phyloP scores from a whole-genome alignment of 1,284 basidiomycete species.

The Inonotus hispidus region DNA sequence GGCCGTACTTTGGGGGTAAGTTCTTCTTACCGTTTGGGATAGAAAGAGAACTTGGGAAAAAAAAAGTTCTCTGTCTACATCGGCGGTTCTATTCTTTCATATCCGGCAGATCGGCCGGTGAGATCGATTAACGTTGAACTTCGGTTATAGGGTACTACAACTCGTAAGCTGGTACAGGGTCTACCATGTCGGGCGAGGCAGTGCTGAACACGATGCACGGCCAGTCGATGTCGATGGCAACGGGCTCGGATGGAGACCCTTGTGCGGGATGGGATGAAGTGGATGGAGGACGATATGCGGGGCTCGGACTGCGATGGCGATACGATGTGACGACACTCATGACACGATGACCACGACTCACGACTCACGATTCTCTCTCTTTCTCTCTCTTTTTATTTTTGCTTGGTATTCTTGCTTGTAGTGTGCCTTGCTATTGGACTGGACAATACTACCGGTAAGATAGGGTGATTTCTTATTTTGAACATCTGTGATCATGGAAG shows the following conservation, averaged over 20 bases:
- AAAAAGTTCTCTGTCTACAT: constrained; percentile 10
- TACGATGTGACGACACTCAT: constrained; percentile 8
- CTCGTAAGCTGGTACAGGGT: constrained; percentile 5
- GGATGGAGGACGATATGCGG: background rate
- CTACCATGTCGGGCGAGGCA: background rate
- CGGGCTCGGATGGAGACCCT: background rate
- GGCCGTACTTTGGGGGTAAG: constrained; percentile 56
- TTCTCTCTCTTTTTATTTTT: background rate
- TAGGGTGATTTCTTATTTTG: background rate
- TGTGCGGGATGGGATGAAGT: background rate
- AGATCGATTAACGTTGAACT: constrained; percentile 23
- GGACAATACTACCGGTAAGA: background rate
- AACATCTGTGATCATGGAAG: background rate
- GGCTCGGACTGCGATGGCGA: background rate
- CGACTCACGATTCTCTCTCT: background rate
- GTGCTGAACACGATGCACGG: constrained; percentile 1
- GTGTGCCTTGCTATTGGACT: background rate
- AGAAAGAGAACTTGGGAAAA: background rate
- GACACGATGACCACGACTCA: background rate
- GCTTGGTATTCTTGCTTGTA: constrained; percentile 1
- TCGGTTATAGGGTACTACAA: constrained; percentile 27
- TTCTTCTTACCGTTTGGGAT: constrained; percentile 14
- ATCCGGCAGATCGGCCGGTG: constrained; percentile 10
- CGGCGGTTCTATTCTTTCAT: constrained; percentile 16
- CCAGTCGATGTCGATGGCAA: background rate